Evolutionary conservation across 2,329 filamentous ascomycete species (phyloP).

Genomic region (Penicillium italicum): DNA sequence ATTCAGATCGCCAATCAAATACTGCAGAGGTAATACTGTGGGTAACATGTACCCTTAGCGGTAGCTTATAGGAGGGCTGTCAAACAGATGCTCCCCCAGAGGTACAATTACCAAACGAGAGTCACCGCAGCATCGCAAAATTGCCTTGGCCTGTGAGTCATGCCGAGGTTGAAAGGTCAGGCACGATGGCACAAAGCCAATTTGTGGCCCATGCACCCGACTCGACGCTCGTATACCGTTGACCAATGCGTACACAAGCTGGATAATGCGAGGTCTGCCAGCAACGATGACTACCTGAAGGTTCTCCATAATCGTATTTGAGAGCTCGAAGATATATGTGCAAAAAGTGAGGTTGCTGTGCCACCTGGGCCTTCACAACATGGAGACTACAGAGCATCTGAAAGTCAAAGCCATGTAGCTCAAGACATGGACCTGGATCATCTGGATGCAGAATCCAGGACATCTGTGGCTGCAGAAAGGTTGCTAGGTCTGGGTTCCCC

Average conservation of each 20-base stretch:
- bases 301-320: conserved; percentile 28
- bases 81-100: conserved; percentile 16
- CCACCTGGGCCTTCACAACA: conserved; percentile 10
- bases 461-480: conserved; percentile 20
- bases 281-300: conserved; percentile 34
- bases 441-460: conserved; percentile 14
- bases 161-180: conserved; percentile 44
- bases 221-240: conserved; percentile 31
- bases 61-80: background rate
- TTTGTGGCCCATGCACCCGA: conserved; percentile 43
- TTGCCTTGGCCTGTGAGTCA: conserved; percentile 44
- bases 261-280: conserved; percentile 37
- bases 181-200: conserved; percentile 45
- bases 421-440: conserved; percentile 1
- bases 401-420: background rate
- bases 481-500: conserved; percentile 17
- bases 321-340: conserved; percentile 27
- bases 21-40: background rate
- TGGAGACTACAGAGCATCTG: background rate
- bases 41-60: background rate
- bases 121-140: conserved; percentile 23
- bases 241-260: conserved; percentile 41
- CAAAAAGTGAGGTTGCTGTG: conserved; percentile 19
- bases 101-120: conserved; percentile 13
- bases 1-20: conserved; percentile 2